Base-by-base conservation (phyloP, 257 asterid genomes). In the Agastache rugosa region DNA sequence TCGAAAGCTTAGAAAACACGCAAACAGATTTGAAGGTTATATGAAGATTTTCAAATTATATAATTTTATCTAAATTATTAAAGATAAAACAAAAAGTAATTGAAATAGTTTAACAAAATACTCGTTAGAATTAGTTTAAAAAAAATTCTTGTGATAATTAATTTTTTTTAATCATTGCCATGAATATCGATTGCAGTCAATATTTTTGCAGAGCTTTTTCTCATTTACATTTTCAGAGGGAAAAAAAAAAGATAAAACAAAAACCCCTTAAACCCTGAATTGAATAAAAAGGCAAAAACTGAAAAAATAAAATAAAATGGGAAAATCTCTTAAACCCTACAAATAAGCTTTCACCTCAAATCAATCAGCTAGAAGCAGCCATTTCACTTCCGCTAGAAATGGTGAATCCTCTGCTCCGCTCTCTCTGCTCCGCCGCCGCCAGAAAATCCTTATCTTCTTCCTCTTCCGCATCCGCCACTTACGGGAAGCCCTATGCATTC, bases 371-470 rank as follows among this genome's bases (percentile, higher is more conserved):
- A 39, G 72, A 27, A 63, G 79, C 77, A 8, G 83, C 83, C 77
- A 47, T 69, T 64, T 69, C 77, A 68, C 67, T 50, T 60, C 84
- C n/a, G 68, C 60, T 41, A 51, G 80, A 77, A 74, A 91, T 91
- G 97, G 91, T 83, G 71, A 87, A 86, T 39, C 89, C 87, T 22
- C 84, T 91, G 54, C 84, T 89, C 81, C 87, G 93, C 34, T 87
- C 90, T 37, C 85, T 91, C 65, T 79, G 83, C 80, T 91, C 90
- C 65, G 63, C 86, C 72, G 83, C 89, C 70, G 78, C 82, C 69
- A 72, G 88, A 29, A 85, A 74, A 47, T 60, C 85, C 65, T 19
- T 10, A 22, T 45, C 67, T 34, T 67, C 76, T 4, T 75, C 70
- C n/a, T 12, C 69, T 17, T 17, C 71, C 16, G 39, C 81, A 20